phyloP scores from a whole-genome alignment of 805 yeast species.

The Metschnikowia gruessii region DNA sequence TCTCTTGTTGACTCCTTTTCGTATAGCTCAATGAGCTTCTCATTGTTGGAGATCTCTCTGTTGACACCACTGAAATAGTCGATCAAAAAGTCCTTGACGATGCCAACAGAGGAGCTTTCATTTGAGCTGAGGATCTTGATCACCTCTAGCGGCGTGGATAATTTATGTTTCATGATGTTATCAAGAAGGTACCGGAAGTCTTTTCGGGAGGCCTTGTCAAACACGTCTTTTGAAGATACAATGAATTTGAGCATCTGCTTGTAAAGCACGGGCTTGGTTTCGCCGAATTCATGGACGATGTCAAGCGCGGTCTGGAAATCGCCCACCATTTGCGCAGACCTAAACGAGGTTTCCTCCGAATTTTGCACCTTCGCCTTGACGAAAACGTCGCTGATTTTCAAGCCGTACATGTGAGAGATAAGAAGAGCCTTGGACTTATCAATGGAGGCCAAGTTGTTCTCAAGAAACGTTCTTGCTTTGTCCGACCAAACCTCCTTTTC shows the following conservation, averaged over 20 bases:
- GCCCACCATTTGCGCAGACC: constrained; percentile 57
- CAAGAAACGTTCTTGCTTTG: constrained; percentile 58
- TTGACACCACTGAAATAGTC: constrained; percentile 58
- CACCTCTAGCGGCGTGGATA: constrained; percentile 73
- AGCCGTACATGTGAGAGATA: constrained; percentile 53
- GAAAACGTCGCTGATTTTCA: constrained; percentile 42
- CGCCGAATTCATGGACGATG: constrained; percentile 59
- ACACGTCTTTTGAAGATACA: constrained; percentile 52
- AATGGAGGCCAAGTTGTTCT: constrained; percentile 45
- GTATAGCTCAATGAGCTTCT: constrained; percentile 64
- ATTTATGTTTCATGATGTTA: constrained; percentile 47
- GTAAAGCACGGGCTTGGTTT: constrained; percentile 60
- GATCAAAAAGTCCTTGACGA: constrained; percentile 65
- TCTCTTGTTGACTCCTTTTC: constrained; percentile 60
- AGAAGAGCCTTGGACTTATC: constrained; percentile 56
- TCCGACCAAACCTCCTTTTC: constrained; percentile 52
- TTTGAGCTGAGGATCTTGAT: constrained; percentile 64
- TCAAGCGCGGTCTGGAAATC: constrained; percentile 57
- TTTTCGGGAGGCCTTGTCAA: constrained; percentile 50
- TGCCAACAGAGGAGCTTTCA: constrained; percentile 65
- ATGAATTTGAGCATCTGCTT: constrained; percentile 62
- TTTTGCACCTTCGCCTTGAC: constrained; percentile 38
- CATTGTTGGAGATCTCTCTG: constrained; percentile 65
- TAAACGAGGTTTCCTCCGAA: constrained; percentile 57
- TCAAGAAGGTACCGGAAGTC: constrained; percentile 49